These are phyloP conservation scores for Monosporascus sp. DNA, from an alignment of 2,329 filamentous ascomycete species.

Conservation along the genomic window DNA sequence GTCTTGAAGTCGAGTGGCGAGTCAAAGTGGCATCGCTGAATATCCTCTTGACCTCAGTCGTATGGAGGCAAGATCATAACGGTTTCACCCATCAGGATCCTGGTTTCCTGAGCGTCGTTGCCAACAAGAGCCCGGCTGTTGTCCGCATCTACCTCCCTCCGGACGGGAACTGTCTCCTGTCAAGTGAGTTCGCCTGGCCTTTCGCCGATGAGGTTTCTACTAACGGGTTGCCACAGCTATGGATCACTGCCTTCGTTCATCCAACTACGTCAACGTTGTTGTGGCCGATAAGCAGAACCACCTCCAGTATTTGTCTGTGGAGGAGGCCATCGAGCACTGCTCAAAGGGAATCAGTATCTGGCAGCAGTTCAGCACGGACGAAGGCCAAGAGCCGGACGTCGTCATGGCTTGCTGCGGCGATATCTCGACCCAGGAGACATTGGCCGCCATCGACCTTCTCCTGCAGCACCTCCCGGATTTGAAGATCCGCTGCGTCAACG, in stretches of 20 bases:
- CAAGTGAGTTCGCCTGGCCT: slow-evolving; percentile 20
- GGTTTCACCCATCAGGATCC: slow-evolving; percentile 80
- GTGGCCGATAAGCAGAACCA: slow-evolving; percentile 78
- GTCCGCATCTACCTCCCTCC: slow-evolving; percentile 77
- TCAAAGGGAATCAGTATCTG: slow-evolving; percentile 75
- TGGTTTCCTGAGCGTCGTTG: slow-evolving; percentile 72
- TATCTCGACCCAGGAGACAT: slow-evolving; percentile 65
- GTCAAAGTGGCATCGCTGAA: slow-evolving; percentile 69
- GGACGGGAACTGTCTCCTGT: slow-evolving; percentile 72
- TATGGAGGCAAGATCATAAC: slow-evolving; percentile 81
- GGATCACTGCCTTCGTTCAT: slow-evolving; percentile 67
- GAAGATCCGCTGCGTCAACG: slow-evolving; percentile 74
- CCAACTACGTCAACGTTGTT: slow-evolving; percentile 77
- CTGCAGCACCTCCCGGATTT: slow-evolving; percentile 66
- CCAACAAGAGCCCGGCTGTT: slow-evolving; percentile 74
- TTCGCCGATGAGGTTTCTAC: not conserved
- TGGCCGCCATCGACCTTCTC: slow-evolving; percentile 69
- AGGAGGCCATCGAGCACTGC: slow-evolving; percentile 68
- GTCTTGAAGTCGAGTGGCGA: slow-evolving; percentile 73
- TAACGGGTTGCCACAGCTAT: slow-evolving; percentile 39
- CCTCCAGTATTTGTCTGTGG: slow-evolving; percentile 69
- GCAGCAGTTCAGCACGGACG: slow-evolving; percentile 70
- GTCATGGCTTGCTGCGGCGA: slow-evolving; percentile 75
- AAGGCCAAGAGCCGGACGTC: slow-evolving; percentile 62
- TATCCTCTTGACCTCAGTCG: slow-evolving; percentile 71